Base-by-base conservation (phyloP, 345 rosid species). In the Dipteronia sinensis region DNA sequence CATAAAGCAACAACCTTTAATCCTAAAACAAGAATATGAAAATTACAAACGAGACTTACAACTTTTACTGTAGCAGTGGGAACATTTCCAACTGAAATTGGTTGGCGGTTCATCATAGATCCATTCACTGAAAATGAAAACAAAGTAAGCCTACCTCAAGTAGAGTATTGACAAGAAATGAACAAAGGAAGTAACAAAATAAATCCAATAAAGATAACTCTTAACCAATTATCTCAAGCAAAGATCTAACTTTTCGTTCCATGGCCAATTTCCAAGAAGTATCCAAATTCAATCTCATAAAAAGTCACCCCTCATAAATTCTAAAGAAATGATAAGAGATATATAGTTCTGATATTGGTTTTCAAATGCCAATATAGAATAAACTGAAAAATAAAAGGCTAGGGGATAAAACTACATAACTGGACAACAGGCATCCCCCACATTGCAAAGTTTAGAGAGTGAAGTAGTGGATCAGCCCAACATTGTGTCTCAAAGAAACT, bases 51-150 rank as follows among this genome's bases (percentile, higher is more conserved):
- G 46, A 79, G 69, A 78, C 99, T 89, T 88, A 93, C 99, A 78
- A 92, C 92, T 95, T 95, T 95, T 77, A 93, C 94, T 75, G 92
- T 92, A 73, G 97, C 90, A 67, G 89, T 78, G 22, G 99, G 93
- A 75, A 86, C 89, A 84, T 84, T 88, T 77, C 90, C 98, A 69
- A 56, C 93, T 71, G 98, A 86, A 83, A 89, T 82, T 74, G 94
- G 81, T 81, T 86, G 94, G 69, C 92, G 89, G 80, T 78, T 93
- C 82, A 86, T 76, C 58, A 86, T 65, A 77, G 91, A 74, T 79
- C 97, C 98, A 85, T 87, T 92, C 80, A 78, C 97, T 92, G 81
- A 78, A 85, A 85, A 75, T 46, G 38, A 79, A 22, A 76, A 71
- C 69, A 10, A 44, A 74, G 66, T 62, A 73, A 78, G 71, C 47